These are phyloP conservation scores for Astrephomene gubernaculifera DNA, from an alignment of 139 green algal species.

Conservation along the genomic window DNA sequence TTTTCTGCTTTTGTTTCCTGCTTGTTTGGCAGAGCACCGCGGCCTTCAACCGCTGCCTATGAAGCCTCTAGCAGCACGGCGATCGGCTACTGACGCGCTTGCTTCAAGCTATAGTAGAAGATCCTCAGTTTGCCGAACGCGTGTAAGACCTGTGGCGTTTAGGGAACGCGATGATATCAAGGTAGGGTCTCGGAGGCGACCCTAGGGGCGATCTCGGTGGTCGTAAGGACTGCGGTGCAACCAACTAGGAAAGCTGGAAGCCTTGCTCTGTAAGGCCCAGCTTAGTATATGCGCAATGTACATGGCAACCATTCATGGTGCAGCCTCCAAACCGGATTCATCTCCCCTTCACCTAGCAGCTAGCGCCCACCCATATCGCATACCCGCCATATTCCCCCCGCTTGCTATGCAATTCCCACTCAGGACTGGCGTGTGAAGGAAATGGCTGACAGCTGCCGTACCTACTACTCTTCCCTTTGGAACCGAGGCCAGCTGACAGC, in stretches of 20 bases:
- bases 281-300: too few relatives aligned
- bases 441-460: conserved; percentile 43
- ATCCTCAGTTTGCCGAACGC: background rate
- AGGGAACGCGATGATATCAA: conserved; percentile 18
- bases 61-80: too few relatives aligned
- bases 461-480: conserved; percentile 43
- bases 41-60: too few relatives aligned
- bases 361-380: background rate
- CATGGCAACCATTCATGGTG: too few relatives aligned
- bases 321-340: too few relatives aligned
- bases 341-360: too few relatives aligned
- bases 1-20: too few relatives aligned
- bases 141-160: background rate
- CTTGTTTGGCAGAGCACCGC: too few relatives aligned
- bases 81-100: background rate
- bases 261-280: too few relatives aligned
- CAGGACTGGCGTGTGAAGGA: conserved; percentile 52
- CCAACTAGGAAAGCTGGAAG: too few relatives aligned
- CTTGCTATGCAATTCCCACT: background rate
- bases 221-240: too few relatives aligned
- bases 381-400: background rate
- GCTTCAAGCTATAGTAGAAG: background rate
- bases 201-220: too few relatives aligned
- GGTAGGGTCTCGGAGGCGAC: background rate
- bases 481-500: conserved; percentile 15